These are phyloP conservation scores for Crucibulum laeve DNA, from an alignment of 768 basidiomycete genomes.

Conservation along the genomic window DNA sequence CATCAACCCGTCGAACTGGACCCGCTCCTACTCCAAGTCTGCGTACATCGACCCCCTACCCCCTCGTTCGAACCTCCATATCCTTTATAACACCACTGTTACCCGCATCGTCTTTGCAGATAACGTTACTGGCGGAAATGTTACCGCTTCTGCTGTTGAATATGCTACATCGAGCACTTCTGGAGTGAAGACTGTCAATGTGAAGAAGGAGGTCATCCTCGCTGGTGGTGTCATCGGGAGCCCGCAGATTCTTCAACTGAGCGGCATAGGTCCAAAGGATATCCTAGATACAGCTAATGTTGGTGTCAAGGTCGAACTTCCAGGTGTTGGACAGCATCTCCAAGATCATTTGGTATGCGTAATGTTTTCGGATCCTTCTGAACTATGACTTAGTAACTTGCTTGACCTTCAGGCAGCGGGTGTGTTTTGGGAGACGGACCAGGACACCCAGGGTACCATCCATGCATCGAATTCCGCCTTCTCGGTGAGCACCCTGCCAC, in stretches of 20 bases:
- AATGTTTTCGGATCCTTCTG: not conserved
- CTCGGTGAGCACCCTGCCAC: conserved; percentile 14
- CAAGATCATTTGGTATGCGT: conserved; percentile 39
- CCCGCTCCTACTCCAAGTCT: conserved; percentile 61
- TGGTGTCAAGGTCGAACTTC: conserved; percentile 38
- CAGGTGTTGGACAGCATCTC: conserved; percentile 59
- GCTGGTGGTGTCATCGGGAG: conserved; percentile 48
- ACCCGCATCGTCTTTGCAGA: conserved; percentile 46
- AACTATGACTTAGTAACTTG: too few relatives aligned
- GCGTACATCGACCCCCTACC: conserved; percentile 67
- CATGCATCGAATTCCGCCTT: conserved; percentile 21
- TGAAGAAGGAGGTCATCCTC: conserved; percentile 58
- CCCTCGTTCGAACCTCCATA: conserved; percentile 56
- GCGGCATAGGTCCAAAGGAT: conserved; percentile 55
- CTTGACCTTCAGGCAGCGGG: conserved; percentile 20
- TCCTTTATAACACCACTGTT: conserved; percentile 59
- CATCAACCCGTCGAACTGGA: conserved; percentile 64
- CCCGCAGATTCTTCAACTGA: conserved; percentile 50
- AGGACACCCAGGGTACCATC: conserved; percentile 30
- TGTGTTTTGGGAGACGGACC: conserved; percentile 16
- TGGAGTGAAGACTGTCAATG: conserved; percentile 38
- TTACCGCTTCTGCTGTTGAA: conserved; percentile 29
- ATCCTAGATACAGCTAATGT: conserved; percentile 44
- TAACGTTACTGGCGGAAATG: conserved; percentile 40
- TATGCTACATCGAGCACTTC: conserved; percentile 35